Evolutionary conservation across 2,329 filamentous ascomycete species (phyloP).

Genomic region (Pyrenochaeta sp.): DNA sequence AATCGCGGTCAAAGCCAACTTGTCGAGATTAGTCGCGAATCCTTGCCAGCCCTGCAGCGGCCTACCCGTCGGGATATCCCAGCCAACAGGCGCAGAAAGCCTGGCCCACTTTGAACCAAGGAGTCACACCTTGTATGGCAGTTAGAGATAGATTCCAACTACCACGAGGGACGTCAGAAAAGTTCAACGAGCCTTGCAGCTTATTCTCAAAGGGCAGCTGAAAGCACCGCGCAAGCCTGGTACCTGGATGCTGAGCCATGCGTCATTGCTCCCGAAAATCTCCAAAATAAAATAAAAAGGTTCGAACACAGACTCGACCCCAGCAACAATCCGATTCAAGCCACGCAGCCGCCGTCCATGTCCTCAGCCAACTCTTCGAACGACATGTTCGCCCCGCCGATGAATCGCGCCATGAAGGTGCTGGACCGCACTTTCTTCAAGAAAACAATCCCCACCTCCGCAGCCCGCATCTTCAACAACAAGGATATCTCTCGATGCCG

Average conservation of each 20-base stretch:
- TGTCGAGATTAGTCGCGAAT: slow-evolving; percentile 38
- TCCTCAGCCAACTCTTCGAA: slow-evolving; percentile 37
- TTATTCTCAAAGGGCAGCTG: not conserved
- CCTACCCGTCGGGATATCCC: slow-evolving; percentile 6
- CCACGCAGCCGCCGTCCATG: slow-evolving; percentile 32
- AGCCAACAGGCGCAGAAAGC: slow-evolving; percentile 10
- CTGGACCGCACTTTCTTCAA: slow-evolving; percentile 87
- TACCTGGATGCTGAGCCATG: slow-evolving; percentile 15
- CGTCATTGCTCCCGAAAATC: slow-evolving; percentile 12
- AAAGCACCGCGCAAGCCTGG: not conserved
- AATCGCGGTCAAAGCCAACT: slow-evolving; percentile 28
- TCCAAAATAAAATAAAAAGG: slow-evolving; percentile 5
- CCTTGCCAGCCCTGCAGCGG: slow-evolving; percentile 27
- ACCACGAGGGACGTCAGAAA: not conserved
- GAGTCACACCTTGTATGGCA: not conserved
- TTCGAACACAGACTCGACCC: slow-evolving; percentile 1
- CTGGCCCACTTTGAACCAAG: slow-evolving; percentile 2
- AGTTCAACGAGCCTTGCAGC: not conserved
- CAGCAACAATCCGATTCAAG: not conserved
- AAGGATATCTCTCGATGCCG: slow-evolving; percentile 78
- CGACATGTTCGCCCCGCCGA: slow-evolving; percentile 77
- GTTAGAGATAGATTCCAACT: not conserved
- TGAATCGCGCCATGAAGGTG: slow-evolving; percentile 79
- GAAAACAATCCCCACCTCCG: slow-evolving; percentile 77
- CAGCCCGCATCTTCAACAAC: slow-evolving; percentile 78